phyloP scores from a whole-genome alignment of 2,329 filamentous ascomycete genomes.

The Cladophialophora yegresii region DNA sequence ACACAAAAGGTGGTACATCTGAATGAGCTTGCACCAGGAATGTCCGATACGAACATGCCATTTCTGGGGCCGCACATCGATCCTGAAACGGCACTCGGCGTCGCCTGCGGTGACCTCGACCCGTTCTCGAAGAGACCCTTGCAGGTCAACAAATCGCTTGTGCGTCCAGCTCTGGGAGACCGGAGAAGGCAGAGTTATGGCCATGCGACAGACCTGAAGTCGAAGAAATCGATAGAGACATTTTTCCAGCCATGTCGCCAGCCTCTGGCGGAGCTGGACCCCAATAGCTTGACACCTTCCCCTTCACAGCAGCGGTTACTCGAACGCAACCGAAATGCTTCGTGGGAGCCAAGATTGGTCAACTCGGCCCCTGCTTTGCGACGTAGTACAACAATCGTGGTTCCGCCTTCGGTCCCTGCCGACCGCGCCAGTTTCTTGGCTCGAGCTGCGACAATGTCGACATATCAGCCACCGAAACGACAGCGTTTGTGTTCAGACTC shows the following conservation, averaged over 20 bases:
- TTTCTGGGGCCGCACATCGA: constrained; percentile 79
- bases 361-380: constrained; percentile 43
- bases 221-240: constrained; percentile 61
- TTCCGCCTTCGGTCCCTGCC: constrained; percentile 47
- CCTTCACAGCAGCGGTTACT: constrained; percentile 64
- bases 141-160: constrained; percentile 31
- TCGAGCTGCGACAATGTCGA: constrained; percentile 44
- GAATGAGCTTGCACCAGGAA: constrained; percentile 63
- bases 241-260: constrained; percentile 67
- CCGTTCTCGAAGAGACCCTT: constrained; percentile 57
- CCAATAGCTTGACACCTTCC: constrained; percentile 67
- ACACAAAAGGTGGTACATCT: constrained; percentile 72
- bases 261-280: constrained; percentile 67
- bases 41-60: constrained; percentile 70
- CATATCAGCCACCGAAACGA: constrained; percentile 53
- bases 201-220: constrained; percentile 59
- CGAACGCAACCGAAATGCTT: constrained; percentile 54
- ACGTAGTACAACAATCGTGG: constrained; percentile 43
- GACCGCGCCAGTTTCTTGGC: constrained; percentile 47
- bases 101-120: constrained; percentile 80
- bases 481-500: constrained; percentile 55
- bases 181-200: constrained; percentile 46
- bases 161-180: constrained; percentile 42
- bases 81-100: constrained; percentile 66
- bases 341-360: constrained; percentile 58